Evolutionary conservation across 73 alveolate species (phyloP), one percentile per base, ranked within the genome.

Genomic region (Durusdinium trenchii): DNA sequence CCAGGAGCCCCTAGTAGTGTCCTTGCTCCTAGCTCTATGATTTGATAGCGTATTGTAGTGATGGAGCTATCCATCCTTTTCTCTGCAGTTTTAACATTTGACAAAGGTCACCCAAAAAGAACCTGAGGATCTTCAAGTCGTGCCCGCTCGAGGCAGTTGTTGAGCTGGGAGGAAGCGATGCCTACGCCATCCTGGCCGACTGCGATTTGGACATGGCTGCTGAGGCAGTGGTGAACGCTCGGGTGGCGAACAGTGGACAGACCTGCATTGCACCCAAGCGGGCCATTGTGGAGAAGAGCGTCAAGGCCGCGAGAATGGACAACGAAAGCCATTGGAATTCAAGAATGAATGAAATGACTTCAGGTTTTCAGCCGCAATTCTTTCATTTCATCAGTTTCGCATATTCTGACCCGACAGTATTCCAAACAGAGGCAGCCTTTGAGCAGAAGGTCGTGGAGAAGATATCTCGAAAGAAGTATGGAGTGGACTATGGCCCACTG

Each of bases 141-240:
- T n/a, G n/a, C n/a, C n/a, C 30, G 73, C 73, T 23, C 47, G 48
- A 85, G 95, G 95, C 95, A 36, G 98, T 83, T n/a, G 93, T 99
- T 28, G 99, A 99, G 99, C 96, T 99, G 20, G 99, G 99, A 2
- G 99, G 99, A 46, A 86, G 99, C 83, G 99, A 99, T 97, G 99
- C 99, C 43, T 99, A 97, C 51, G 99, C 99, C 78, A 99, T 99
- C 76, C 99, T 99, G 40, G 99, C 94, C 16, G 99, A 99, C 79
- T 99, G 99, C 40, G 99, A 99, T 69, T 42, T 99, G 45, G 94
- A 97, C 36, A 16, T 43, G 32, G 99, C 99, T 1, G 99, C 99
- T 18, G 51, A 45, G 51, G 98, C 97, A 28, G 99, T 99, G 57
- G 96, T 92, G 47, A 45, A 62, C 28, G 99, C 99, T 28, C 99